Conservation (phyloP, 768 basidiomycete genomes). For the Daedaleopsis sinensis region DNA sequence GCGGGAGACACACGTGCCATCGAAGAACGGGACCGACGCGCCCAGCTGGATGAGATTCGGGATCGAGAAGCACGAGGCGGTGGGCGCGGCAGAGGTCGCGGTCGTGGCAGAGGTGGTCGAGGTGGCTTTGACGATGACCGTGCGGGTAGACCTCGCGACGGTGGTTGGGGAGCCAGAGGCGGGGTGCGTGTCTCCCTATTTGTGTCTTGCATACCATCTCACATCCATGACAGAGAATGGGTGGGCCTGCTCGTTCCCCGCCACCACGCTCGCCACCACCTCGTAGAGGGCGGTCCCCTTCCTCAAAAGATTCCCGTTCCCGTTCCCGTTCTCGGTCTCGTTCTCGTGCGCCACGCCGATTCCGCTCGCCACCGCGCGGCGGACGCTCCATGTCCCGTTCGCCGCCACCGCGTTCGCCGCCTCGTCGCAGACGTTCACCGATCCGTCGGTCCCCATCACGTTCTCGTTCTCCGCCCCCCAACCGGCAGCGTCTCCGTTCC, state of each 20-base stretch:
- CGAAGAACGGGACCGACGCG: constrained; percentile 71
- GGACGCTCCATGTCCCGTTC: constrained; percentile 39
- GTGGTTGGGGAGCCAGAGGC: constrained; percentile 70
- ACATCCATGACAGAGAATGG: constrained; percentile 1
- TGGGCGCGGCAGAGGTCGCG: constrained; percentile 46
- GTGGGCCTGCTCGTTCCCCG: constrained; percentile 21
- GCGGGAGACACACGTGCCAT: constrained; percentile 66
- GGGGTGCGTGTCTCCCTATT: constrained; percentile 39
- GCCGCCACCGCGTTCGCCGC: constrained; percentile 18
- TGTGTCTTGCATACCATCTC: no score
- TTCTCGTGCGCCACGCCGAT: constrained; percentile 31
- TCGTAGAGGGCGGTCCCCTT: constrained; percentile 45
- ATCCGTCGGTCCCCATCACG: constrained; percentile 23
- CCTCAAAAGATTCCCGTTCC: constrained; percentile 35
- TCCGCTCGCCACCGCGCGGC: constrained; percentile 22
- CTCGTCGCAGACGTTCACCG: constrained; percentile 22
- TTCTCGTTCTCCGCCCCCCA: constrained; percentile 44
- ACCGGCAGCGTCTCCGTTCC: constrained; percentile 48
- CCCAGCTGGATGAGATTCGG: constrained; percentile 68
- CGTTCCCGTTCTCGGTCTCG: constrained; percentile 41
- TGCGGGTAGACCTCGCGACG: constrained; percentile 42
- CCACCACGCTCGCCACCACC: constrained; percentile 50
- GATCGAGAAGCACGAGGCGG: constrained; percentile 53
- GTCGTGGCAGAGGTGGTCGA: constrained; percentile 41
- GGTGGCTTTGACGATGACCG: constrained; percentile 16